phyloP scores from a whole-genome alignment of 805 yeast species.

The Saccharomycopsis sp. region DNA sequence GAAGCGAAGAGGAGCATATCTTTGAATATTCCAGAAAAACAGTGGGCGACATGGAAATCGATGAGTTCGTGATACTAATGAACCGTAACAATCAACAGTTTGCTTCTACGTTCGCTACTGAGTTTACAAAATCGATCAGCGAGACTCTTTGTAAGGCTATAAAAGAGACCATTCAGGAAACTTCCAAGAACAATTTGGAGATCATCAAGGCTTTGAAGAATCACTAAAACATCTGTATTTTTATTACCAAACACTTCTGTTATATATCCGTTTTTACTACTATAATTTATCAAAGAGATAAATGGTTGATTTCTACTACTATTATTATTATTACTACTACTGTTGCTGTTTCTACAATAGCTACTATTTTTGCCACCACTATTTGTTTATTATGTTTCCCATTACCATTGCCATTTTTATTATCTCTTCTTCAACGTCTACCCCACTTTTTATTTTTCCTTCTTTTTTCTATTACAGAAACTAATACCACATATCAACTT shows the following conservation, averaged over 20 bases:
- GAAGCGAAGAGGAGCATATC: neutral
- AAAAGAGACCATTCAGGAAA: conserved; percentile 20
- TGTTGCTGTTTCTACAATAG: neutral
- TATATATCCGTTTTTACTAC: neutral
- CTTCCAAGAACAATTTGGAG: conserved; percentile 19
- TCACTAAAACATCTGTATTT: neutral
- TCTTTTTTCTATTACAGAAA: neutral
- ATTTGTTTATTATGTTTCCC: neutral
- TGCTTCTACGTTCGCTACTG: conserved; percentile 19
- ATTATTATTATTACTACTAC: neutral
- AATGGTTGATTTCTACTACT: neutral
- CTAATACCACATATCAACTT: neutral
- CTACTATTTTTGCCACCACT: neutral
- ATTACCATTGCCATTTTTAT: neutral
- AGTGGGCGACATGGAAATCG: conserved; percentile 15
- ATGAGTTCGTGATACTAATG: conserved; percentile 17
- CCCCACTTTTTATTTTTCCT: neutral
- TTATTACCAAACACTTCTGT: neutral
- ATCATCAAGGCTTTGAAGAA: conserved; percentile 17
- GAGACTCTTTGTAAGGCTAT: conserved; percentile 18
- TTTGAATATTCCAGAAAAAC: neutral
- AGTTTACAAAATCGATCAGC: conserved; percentile 14
- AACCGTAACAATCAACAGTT: conserved; percentile 18
- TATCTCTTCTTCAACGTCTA: neutral
- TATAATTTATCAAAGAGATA: neutral